These are phyloP conservation scores for Fusarium staphyleae DNA, from an alignment of 2,329 filamentous ascomycete genomes.

Conservation along the genomic window DNA sequence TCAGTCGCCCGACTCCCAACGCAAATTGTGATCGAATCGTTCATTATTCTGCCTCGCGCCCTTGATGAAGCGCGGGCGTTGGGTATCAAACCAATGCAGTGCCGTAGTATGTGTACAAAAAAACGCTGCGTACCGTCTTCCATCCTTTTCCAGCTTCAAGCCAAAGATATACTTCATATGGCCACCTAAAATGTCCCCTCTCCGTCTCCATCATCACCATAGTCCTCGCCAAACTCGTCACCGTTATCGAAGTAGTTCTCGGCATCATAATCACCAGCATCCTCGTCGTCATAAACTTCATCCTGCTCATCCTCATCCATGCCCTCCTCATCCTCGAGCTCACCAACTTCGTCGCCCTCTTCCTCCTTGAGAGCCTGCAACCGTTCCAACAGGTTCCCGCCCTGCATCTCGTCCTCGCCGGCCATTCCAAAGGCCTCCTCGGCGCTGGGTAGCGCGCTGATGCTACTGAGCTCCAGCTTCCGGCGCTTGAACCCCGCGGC, in stretches of 20 bases:
- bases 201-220: conserved; percentile 60
- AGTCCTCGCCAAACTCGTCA: conserved; percentile 61
- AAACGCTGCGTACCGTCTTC: conserved; percentile 16
- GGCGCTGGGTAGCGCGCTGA: conserved; percentile 57
- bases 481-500: conserved; percentile 53
- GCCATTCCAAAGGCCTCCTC: conserved; percentile 58
- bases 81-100: conserved; percentile 41
- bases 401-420: conserved; percentile 39
- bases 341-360: conserved; percentile 57
- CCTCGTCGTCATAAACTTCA: conserved; percentile 63
- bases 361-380: conserved; percentile 58
- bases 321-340: conserved; percentile 60
- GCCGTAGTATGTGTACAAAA: conserved; percentile 32
- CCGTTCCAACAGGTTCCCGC: conserved; percentile 52
- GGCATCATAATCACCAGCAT: conserved; percentile 67
- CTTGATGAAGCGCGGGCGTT: conserved; percentile 27
- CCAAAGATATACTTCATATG: not conserved
- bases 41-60: conserved; percentile 37
- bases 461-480: conserved; percentile 53
- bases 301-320: conserved; percentile 56
- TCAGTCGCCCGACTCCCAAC: too few species aligned
- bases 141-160: not conserved
- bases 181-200: conserved; percentile 49
- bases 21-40: conserved; percentile 6
- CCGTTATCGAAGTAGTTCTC: conserved; percentile 67